A percentile compares a stretch with the other conserved stretches of the same genome.
Conservation (phyloP, 2,329 filamentous ascomycete species). For the Nigrospora sphaerica region DNA sequence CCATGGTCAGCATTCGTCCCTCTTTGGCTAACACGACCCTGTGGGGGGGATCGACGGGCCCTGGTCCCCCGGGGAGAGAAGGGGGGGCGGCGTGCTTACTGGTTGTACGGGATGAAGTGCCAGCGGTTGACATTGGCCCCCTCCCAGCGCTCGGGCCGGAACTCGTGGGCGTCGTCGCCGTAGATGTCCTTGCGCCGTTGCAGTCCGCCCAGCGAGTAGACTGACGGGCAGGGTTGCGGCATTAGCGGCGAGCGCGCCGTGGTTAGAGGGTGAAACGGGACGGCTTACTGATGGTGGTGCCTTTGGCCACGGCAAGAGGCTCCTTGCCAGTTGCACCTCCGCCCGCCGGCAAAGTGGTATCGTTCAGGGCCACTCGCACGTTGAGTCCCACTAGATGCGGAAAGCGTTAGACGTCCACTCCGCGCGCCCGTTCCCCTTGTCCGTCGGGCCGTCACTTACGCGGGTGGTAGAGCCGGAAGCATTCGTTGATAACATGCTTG, state of each 20-base stretch:
- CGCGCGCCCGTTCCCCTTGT: not conserved
- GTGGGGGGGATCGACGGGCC: not conserved
- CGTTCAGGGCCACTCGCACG: not conserved
- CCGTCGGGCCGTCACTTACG: not conserved
- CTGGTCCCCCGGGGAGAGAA: not conserved
- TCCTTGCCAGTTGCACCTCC: not conserved
- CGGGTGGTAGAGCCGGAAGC: not conserved
- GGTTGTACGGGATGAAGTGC: not conserved
- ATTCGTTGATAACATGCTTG: not conserved
- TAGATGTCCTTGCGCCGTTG: not conserved
- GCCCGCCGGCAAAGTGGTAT: not conserved
- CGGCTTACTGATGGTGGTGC: not conserved
- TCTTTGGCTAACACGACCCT: not conserved
- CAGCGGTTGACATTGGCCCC: not conserved
- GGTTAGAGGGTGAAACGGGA: not conserved
- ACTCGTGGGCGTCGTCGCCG: not conserved
- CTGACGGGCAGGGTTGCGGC: not conserved
- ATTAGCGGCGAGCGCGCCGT: no score
- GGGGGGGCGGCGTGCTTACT: not conserved
- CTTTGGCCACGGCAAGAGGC: not conserved
- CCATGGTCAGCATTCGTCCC: no score
- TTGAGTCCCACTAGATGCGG: not conserved
- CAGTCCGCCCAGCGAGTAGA: not conserved
- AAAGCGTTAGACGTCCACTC: not conserved
- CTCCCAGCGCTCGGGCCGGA: not conserved